Evolutionary conservation across 164 flowering plant species (phyloP).

Genomic region (Brasenia schreberi): DNA sequence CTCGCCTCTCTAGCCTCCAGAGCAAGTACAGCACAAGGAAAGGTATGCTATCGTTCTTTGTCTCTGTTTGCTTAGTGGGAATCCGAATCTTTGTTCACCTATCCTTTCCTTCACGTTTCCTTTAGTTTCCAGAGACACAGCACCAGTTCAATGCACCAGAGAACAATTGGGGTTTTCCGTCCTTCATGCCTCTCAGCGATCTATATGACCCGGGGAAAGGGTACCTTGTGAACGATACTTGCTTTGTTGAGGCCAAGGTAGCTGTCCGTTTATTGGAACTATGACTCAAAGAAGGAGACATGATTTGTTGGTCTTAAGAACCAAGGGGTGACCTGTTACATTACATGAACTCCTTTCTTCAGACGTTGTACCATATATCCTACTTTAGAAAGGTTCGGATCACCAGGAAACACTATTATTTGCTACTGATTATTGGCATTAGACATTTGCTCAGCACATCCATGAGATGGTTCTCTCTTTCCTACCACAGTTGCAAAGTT

Average conservation of each 20-base stretch:
- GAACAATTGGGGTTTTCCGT: constrained; percentile 79
- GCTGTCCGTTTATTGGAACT: constrained; percentile 46
- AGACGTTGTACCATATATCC: constrained; percentile 54
- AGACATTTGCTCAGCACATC: background rate
- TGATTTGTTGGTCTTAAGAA: constrained; percentile 68
- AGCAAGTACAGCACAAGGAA: constrained; percentile 31
- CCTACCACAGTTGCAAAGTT: background rate
- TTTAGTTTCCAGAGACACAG: too few species aligned
- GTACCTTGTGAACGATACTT: constrained; percentile 50
- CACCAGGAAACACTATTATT: too few species aligned
- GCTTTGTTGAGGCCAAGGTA: constrained; percentile 59
- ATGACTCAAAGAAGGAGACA: constrained; percentile 67
- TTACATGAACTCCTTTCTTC: constrained; percentile 72
- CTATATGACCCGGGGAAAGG: constrained; percentile 58
- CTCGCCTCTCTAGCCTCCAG: too few species aligned
- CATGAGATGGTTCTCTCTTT: background rate
- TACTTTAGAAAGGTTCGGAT: constrained; percentile 49
- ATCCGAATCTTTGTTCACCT: too few species aligned
- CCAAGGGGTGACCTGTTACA: constrained; percentile 74
- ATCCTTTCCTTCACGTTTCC: too few species aligned
- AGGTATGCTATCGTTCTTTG: constrained; percentile 19
- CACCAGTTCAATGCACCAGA: constrained; percentile 65
- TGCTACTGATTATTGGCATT: too few species aligned
- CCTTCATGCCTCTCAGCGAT: constrained; percentile 69
- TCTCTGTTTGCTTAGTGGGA: background rate